Conservation (phyloP, 768 basidiomycete species). For the Paxillus involutus region DNA sequence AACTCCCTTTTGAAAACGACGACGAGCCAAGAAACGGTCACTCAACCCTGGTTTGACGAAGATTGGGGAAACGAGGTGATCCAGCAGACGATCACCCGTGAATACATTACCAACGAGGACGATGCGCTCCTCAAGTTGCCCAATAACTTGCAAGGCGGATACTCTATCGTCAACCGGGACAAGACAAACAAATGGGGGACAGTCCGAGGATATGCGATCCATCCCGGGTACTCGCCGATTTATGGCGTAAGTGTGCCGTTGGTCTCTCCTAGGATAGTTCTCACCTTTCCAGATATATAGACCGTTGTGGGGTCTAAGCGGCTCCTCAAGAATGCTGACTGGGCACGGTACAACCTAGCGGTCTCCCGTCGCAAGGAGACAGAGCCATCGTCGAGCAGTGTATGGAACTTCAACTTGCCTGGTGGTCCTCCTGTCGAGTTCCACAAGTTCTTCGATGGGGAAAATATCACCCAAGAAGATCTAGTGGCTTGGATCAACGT, state of each 20-base stretch:
- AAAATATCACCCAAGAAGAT: constrained; percentile 63
- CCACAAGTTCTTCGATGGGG: constrained; percentile 62
- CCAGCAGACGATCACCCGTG: constrained; percentile 51
- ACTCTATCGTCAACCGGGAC: constrained; percentile 55
- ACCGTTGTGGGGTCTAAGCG: constrained; percentile 61
- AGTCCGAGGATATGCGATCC: constrained; percentile 59
- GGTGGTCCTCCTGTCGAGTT: constrained; percentile 56
- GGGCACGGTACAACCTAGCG: constrained; percentile 63
- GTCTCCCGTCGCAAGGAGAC: constrained; percentile 59
- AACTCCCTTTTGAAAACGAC: constrained; percentile 57
- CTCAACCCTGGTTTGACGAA: constrained; percentile 55
- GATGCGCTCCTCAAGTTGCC: constrained; percentile 52
- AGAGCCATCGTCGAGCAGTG: constrained; percentile 54
- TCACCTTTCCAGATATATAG: constrained; percentile 26
- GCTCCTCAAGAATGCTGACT: constrained; percentile 60
- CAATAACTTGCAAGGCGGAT: constrained; percentile 55
- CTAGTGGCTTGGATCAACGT: constrained; percentile 67
- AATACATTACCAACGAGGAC: constrained; percentile 51
- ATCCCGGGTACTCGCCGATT: constrained; percentile 55
- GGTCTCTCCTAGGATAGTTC: neutral
- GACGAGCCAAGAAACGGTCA: constrained; percentile 47
- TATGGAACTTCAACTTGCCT: constrained; percentile 67
- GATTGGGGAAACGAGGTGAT: constrained; percentile 57
- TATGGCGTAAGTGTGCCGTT: constrained; percentile 38
- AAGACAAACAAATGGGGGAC: constrained; percentile 56